phyloP scores from a whole-genome alignment of 257 asterid genomes.

The Forsythia suspensa region DNA sequence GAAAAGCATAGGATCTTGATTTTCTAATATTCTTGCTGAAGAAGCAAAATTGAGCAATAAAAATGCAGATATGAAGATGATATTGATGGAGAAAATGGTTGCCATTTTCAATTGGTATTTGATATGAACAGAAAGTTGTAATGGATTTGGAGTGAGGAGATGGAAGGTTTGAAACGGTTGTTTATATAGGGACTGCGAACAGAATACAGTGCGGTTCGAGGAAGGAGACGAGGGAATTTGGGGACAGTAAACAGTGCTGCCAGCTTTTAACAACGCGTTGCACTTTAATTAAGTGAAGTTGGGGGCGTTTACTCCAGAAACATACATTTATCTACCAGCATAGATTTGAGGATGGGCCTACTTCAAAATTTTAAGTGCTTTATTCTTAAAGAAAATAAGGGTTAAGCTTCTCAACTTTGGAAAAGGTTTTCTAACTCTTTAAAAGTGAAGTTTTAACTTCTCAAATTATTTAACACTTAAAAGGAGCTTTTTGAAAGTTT shows the following conservation, averaged over 20 bases:
- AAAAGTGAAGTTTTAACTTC: no score
- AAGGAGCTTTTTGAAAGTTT: no score
- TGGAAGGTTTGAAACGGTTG: neutral
- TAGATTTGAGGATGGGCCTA: no score
- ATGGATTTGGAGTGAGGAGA: neutral
- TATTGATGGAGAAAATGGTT: neutral
- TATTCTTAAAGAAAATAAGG: no score
- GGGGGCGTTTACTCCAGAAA: neutral
- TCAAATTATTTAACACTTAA: no score
- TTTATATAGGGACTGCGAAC: neutral
- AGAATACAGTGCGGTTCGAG: neutral
- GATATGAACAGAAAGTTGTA: neutral
- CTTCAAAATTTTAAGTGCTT: no score
- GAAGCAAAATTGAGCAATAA: neutral
- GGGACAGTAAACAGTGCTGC: neutral
- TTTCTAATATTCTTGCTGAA: slow-evolving; percentile 14
- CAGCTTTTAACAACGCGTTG: neutral
- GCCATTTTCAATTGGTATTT: neutral
- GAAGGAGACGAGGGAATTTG: neutral
- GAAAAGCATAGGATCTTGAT: slow-evolving; percentile 27
- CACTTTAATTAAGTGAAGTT: neutral
- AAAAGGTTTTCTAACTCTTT: no score
- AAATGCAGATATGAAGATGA: neutral
- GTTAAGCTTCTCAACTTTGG: no score
- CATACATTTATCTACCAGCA: neutral